Evolutionary conservation across 768 basidiomycete species (phyloP).

Genomic region (Termitomyces sp.): DNA sequence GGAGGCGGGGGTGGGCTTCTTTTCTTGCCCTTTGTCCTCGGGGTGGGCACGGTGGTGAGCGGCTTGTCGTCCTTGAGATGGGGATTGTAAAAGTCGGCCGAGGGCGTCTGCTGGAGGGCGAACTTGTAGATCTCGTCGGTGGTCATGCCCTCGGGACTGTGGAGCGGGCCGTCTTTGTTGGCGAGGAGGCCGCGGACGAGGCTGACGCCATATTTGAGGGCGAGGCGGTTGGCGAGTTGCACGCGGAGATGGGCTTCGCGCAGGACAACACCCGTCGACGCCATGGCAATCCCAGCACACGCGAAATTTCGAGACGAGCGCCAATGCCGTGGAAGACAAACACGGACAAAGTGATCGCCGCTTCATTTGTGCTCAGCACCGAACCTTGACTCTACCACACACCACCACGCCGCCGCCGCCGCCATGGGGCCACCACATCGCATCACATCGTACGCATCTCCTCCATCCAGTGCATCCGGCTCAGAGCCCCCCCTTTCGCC

Average conservation of each 20-base stretch:
- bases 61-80: background rate
- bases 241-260: constrained; percentile 3
- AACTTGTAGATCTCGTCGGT: constrained; percentile 34
- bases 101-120: constrained; percentile 22
- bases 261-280: background rate
- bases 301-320: constrained; percentile 5
- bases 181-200: constrained; percentile 28
- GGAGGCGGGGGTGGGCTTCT: constrained; percentile 18
- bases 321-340: constrained; percentile 4
- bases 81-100: constrained; percentile 24
- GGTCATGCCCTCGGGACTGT: constrained; percentile 20
- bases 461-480: constrained; percentile 9
- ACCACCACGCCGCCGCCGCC: constrained; percentile 2
- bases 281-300: background rate
- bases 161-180: constrained; percentile 16
- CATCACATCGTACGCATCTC: constrained; percentile 13
- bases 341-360: constrained; percentile 1
- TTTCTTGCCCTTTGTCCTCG: background rate
- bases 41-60: background rate
- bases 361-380: background rate
- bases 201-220: constrained; percentile 14
- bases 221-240: constrained; percentile 8
- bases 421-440: constrained; percentile 27
- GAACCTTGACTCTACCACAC: background rate
- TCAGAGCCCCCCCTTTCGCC: constrained; percentile 11